Percentiles rank a stretch among this genome's conserved stretches.
Evolutionary conservation across 2,329 filamentous ascomycete genomes (phyloP).

Genomic region (Fonsecaea pedrosoi): DNA sequence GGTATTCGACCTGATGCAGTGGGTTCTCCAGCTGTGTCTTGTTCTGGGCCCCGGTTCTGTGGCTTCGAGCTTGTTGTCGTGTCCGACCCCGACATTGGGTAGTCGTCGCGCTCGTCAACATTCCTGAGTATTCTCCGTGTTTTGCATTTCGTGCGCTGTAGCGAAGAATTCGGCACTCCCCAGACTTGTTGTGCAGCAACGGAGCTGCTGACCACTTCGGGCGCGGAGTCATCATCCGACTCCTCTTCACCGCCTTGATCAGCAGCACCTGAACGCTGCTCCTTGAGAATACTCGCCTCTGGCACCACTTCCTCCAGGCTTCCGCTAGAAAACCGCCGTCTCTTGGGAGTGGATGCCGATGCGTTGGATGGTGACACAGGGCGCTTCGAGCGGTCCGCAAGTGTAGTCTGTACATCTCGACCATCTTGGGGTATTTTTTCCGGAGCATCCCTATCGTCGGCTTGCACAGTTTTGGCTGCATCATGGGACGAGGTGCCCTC

Average conservation of each 20-base stretch:
- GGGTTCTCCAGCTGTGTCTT: neutral
- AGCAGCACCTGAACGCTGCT: slow-evolving; percentile 5
- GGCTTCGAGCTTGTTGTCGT: neutral
- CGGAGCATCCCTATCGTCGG: neutral
- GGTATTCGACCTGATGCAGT: neutral
- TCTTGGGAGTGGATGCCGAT: slow-evolving; percentile 18
- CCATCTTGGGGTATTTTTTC: slow-evolving; percentile 10
- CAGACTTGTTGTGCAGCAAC: slow-evolving; percentile 15
- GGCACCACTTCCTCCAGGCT: slow-evolving; percentile 19
- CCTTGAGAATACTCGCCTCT: slow-evolving; percentile 10
- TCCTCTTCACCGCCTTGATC: slow-evolving; percentile 16
- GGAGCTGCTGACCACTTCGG: slow-evolving; percentile 29
- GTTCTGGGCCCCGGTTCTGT: neutral
- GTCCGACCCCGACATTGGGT: neutral
- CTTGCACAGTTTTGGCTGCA: neutral
- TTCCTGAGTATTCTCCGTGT: neutral
- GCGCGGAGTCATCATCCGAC: slow-evolving; percentile 14
- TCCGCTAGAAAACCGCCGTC: slow-evolving; percentile 30
- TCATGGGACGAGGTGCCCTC: neutral
- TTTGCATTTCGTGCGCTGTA: slow-evolving; percentile 2
- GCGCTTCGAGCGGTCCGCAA: neutral
- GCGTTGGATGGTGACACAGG: slow-evolving; percentile 2
- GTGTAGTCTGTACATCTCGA: neutral
- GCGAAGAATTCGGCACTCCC: neutral
- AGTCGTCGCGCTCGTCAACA: neutral